Evolutionary conservation across 1,139 yeast genomes (phyloP), one percentile per base, ranked within the genome.

Genomic region (Geotrichum fermentans): DNA sequence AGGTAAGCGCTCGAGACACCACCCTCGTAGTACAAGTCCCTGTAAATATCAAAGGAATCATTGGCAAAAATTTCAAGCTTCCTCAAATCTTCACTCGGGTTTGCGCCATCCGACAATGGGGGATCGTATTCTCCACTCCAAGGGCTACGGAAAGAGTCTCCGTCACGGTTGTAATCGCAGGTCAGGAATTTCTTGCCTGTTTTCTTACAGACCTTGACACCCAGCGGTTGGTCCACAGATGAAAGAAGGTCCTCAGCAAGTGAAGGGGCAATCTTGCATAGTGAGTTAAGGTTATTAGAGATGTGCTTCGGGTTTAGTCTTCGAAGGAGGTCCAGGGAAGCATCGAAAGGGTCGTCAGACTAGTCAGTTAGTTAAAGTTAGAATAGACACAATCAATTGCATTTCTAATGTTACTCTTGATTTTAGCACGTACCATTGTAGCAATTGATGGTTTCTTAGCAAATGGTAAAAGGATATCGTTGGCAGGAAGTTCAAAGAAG

Each of bases 81-180:
- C 59, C 97, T 75, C 53, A 92, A 72, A 30, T 71, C 70, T 1
- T 70, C 70, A 11, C 87, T 76, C 6, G 97, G 97, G 57, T 73
- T 80, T 4, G 95, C 92, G 1, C 79, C 89, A 32, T 77, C 83
- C 13, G 72, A 69, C n/a, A 69, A 62, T 18, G 78, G 64, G 0
- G 96, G 96, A 56, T 76, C 80, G 67, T 86, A 92, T 56, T 77
- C 74, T 63, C 88, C 88, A 28, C 89, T 77, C 90, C 94, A 90
- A 2, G 98, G 98, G 0, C 96, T 86, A 58, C 97, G 76, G 69
- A 78, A 86, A 29, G 92, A 82, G 66, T 92, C 97, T 5, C 95
- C 92, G 61, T 92, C 98, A 56, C 98, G 75, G 67, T 92, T 92
- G 66, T 90, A 92, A 65, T 92, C 98, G 68, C 98, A 92, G 49